Percentiles rank a stretch among this genome's conserved stretches.
These are phyloP conservation scores for Hericium coralloides DNA, from an alignment of 768 basidiomycete species.

Conservation along the genomic window DNA sequence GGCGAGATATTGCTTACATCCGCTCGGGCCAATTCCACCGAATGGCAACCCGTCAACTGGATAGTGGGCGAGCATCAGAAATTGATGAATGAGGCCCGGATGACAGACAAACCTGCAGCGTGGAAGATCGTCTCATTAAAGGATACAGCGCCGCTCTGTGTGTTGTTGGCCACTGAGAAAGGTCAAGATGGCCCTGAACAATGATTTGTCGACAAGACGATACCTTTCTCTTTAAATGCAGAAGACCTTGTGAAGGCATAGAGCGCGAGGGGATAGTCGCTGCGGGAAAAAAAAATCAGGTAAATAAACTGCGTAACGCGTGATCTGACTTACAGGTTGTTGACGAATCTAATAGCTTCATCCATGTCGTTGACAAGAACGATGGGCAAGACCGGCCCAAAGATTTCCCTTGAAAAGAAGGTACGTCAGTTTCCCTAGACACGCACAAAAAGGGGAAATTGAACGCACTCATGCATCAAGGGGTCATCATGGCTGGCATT, in stretches of 20 bases:
- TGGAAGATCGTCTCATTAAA: conserved; percentile 64
- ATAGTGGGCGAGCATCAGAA: not conserved
- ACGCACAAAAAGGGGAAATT: not conserved
- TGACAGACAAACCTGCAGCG: conserved; percentile 33
- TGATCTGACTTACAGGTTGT: conserved; percentile 33
- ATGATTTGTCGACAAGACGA: not conserved
- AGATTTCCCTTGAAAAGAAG: conserved; percentile 50
- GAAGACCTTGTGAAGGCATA: conserved; percentile 65
- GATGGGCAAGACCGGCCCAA: conserved; percentile 73
- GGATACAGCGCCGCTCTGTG: conserved; percentile 57
- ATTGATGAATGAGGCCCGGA: not conserved
- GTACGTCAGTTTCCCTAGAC: not conserved
- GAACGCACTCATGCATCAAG: conserved; percentile 62
- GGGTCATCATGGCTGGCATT: conserved; percentile 55
- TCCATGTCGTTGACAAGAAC: conserved; percentile 59
- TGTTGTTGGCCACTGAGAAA: conserved; percentile 50
- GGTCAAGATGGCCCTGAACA: not conserved
- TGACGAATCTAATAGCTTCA: conserved; percentile 60
- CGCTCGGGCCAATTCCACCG: conserved; percentile 62
- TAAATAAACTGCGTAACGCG: not conserved
- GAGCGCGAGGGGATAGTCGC: conserved; percentile 64
- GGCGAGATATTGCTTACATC: conserved; percentile 16
- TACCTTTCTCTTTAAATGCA: conserved; percentile 52
- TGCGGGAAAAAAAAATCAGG: conserved; percentile 16
- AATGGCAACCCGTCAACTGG: conserved; percentile 57